Conservation (phyloP, 257 asterid species). For the Solanum boliviense region DNA sequence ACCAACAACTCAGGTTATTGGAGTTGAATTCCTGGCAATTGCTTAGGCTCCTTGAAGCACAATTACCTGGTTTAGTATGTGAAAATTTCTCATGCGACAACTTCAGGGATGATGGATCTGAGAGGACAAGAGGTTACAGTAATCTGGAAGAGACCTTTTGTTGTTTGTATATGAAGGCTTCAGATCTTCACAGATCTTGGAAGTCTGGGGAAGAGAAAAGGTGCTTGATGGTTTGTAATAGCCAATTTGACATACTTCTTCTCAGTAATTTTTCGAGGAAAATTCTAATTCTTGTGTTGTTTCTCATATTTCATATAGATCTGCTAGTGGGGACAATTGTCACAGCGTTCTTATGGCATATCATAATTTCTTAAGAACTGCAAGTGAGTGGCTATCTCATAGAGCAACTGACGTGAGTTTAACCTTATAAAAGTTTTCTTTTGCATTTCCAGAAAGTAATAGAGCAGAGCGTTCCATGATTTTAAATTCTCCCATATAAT, state of each 20-base stretch:
- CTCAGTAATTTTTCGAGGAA: background rate
- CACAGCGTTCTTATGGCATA: slow-evolving; percentile 36
- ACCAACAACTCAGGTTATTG: slow-evolving; percentile 54
- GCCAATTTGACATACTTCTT: background rate
- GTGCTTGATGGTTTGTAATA: slow-evolving; percentile 12
- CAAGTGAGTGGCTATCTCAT: slow-evolving; percentile 77
- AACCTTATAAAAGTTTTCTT: background rate
- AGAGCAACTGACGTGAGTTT: slow-evolving; percentile 79
- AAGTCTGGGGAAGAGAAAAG: slow-evolving; percentile 28
- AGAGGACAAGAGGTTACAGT: slow-evolving; percentile 15
- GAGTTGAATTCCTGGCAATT: slow-evolving; percentile 88
- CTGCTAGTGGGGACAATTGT: slow-evolving; percentile 27
- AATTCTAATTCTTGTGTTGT: slow-evolving; percentile 4
- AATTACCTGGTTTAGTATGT: slow-evolving; percentile 41
- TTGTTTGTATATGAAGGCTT: slow-evolving; percentile 56
- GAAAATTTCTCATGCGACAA: slow-evolving; percentile 29
- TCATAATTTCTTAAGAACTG: slow-evolving; percentile 41
- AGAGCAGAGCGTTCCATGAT: background rate
- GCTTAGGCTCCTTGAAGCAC: slow-evolving; percentile 58
- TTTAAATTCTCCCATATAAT: background rate
- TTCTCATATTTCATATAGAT: slow-evolving; percentile 19
- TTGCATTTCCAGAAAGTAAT: background rate
- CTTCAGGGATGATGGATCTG: slow-evolving; percentile 8
- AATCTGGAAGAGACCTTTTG: slow-evolving; percentile 40
- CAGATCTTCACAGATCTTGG: slow-evolving; percentile 54